phyloP scores from a whole-genome alignment of 768 basidiomycete species.

The Naganishia onofrii region DNA sequence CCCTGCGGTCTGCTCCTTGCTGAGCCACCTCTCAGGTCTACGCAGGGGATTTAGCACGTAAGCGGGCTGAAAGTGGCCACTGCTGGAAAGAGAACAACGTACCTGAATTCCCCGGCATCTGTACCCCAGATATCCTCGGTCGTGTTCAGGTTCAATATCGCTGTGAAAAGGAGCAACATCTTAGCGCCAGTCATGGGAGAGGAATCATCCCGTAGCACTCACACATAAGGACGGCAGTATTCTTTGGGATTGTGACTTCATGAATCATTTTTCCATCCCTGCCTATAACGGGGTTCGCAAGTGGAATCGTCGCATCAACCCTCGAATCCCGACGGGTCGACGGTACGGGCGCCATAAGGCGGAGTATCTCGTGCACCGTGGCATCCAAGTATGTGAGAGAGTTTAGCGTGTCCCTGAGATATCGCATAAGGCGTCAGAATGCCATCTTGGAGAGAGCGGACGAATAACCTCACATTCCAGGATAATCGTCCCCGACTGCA shows the following conservation, averaged over 20 bases:
- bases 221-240: slow-evolving; percentile 47
- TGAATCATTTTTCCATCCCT: slow-evolving; percentile 46
- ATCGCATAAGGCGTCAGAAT: not conserved
- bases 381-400: slow-evolving; percentile 71
- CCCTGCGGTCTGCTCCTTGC: slow-evolving; percentile 23
- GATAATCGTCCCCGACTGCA: slow-evolving; percentile 51
- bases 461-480: slow-evolving; percentile 41
- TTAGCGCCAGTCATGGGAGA: not conserved
- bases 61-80: not conserved
- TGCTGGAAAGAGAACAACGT: slow-evolving; percentile 14
- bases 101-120: slow-evolving; percentile 47
- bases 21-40: slow-evolving; percentile 36
- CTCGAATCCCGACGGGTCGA: slow-evolving; percentile 40
- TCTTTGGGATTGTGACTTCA: slow-evolving; percentile 43
- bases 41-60: not conserved
- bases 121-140: slow-evolving; percentile 46
- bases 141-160: slow-evolving; percentile 49
- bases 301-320: slow-evolving; percentile 38
- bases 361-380: slow-evolving; percentile 56
- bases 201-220: slow-evolving; percentile 28
- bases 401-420: slow-evolving; percentile 61
- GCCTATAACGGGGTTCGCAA: slow-evolving; percentile 44
- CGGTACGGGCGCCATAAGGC: slow-evolving; percentile 44
- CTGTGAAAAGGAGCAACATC: slow-evolving; percentile 29
- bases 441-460: not conserved